phyloP scores from a whole-genome alignment of 257 asterid species.

The Linderniella brevidens region DNA sequence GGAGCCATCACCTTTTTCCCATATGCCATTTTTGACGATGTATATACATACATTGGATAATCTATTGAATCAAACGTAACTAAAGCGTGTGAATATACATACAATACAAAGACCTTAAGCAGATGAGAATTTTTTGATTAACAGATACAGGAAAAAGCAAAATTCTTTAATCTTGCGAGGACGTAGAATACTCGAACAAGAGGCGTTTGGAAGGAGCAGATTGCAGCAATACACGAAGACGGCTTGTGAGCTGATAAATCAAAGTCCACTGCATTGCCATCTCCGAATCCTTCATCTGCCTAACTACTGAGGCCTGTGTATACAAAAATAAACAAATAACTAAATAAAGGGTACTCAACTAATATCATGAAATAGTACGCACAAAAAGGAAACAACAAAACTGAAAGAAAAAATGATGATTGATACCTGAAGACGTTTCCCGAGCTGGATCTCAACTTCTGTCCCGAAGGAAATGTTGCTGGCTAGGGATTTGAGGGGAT shows the following conservation, averaged over 20 bases:
- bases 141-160: not conserved
- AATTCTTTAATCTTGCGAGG: constrained; percentile 64
- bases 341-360: not conserved
- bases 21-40: too few species aligned
- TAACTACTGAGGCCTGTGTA: constrained; percentile 79
- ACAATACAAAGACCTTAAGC: constrained; percentile 1
- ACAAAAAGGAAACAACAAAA: not conserved
- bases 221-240: constrained; percentile 76
- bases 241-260: constrained; percentile 93
- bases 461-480: constrained; percentile 97
- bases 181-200: constrained; percentile 76
- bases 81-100: not conserved
- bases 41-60: too few species aligned
- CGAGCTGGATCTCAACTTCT: constrained; percentile 95
- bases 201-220: constrained; percentile 94
- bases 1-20: too few species aligned
- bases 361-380: not conserved
- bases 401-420: too few species aligned
- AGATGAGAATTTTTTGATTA: not conserved
- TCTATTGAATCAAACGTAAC: too few species aligned
- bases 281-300: constrained; percentile 99
- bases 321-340: not conserved
- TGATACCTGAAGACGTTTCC: constrained; percentile 90
- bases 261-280: constrained; percentile 99
- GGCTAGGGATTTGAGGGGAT: constrained; percentile 91